These are phyloP conservation scores for Citrus australasica DNA, from an alignment of 345 rosid species.

Conservation along the genomic window DNA sequence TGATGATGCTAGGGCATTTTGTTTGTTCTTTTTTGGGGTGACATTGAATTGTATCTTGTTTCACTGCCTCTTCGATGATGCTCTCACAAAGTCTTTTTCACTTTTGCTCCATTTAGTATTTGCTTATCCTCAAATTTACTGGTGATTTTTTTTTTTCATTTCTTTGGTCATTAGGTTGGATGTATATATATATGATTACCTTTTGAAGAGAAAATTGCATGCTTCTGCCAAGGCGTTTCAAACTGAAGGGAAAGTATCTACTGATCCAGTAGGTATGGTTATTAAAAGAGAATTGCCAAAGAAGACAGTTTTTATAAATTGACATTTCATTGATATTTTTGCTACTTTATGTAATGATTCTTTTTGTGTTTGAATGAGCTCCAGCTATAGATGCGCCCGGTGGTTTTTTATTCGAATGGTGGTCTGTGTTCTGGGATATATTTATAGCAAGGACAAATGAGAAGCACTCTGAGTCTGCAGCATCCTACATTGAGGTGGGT, in stretches of 20 bases:
- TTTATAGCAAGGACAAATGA: conserved; percentile 55
- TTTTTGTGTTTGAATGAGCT: conserved; percentile 3
- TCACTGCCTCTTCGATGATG: neutral
- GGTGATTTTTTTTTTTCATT: neutral
- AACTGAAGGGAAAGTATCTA: conserved; percentile 58
- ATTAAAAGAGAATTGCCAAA: neutral
- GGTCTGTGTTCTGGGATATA: conserved; percentile 83
- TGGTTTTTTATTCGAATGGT: conserved; percentile 75
- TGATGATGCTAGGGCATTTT: conserved; percentile 10
- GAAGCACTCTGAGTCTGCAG: conserved; percentile 54
- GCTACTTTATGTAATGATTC: conserved; percentile 7
- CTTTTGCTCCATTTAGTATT: neutral
- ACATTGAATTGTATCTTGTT: neutral
- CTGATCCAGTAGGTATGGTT: conserved; percentile 57
- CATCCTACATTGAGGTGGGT: conserved; percentile 55
- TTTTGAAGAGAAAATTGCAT: conserved; percentile 58
- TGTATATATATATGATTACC: conserved; percentile 61
- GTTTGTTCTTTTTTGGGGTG: neutral
- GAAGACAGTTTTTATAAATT: neutral
- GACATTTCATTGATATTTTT: neutral
- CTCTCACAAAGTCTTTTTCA: neutral
- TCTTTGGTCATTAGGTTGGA: conserved; percentile 49
- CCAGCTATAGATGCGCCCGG: conserved; percentile 70
- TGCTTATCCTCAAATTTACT: neutral
- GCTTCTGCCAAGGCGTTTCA: conserved; percentile 59